phyloP scores from a whole-genome alignment of 768 basidiomycete genomes.

The Collybiopsis luxurians region DNA sequence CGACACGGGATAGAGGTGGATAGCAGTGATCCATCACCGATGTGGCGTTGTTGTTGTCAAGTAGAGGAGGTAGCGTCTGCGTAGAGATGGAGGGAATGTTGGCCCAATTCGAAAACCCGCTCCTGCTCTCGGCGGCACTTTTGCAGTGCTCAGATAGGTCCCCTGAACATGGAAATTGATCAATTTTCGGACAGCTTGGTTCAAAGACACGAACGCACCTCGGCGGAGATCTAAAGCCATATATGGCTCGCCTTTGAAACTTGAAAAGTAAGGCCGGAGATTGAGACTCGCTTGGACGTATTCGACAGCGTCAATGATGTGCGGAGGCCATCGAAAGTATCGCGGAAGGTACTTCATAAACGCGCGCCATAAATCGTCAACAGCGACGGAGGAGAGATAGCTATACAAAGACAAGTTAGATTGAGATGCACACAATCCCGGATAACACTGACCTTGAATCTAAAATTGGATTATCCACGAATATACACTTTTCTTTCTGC shows the following conservation, averaged over 20 bases:
- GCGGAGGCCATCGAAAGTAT: conserved; percentile 41
- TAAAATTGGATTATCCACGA: conserved; percentile 43
- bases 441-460: conserved; percentile 35
- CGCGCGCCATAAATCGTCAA: conserved; percentile 38
- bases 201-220: conserved; percentile 20
- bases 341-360: conserved; percentile 35
- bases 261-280: conserved; percentile 23
- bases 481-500: conserved; percentile 35
- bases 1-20: conserved; percentile 37
- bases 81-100: conserved; percentile 36
- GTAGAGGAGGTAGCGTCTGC: conserved; percentile 31
- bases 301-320: conserved; percentile 30
- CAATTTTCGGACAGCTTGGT: neutral
- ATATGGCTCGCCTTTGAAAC: conserved; percentile 32
- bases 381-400: conserved; percentile 36
- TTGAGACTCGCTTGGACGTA: conserved; percentile 31
- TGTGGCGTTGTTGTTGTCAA: conserved; percentile 31
- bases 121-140: conserved; percentile 27
- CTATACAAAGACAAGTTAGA: conserved; percentile 17
- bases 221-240: conserved; percentile 47
- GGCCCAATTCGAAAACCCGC: conserved; percentile 47
- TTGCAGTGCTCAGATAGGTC: conserved; percentile 44
- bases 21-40: conserved; percentile 45
- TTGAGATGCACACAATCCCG: neutral
- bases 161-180: conserved; percentile 18